Evolutionary conservation across 345 rosid genomes (phyloP).

Genomic region (Populus simonii): DNA sequence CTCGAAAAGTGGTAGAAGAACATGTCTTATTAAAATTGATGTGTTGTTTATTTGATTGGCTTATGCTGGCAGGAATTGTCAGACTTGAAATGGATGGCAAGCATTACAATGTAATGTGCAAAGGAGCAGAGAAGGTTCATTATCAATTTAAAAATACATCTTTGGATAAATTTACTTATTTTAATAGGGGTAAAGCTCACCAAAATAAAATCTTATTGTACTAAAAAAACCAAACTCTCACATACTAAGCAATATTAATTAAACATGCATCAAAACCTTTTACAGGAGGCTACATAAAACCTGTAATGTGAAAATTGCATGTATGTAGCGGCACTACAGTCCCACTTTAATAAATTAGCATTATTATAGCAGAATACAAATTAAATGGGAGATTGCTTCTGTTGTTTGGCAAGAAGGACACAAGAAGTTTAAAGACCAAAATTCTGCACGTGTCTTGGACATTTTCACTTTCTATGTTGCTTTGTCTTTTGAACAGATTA

Average conservation of each 20-base stretch:
- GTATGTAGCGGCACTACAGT: background rate
- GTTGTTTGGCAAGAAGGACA: no score
- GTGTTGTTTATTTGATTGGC: slow-evolving; percentile 1
- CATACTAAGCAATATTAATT: background rate
- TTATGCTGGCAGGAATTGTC: slow-evolving; percentile 58
- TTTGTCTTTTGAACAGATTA: no score
- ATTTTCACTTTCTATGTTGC: no score
- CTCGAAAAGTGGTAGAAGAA: background rate
- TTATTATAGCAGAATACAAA: background rate
- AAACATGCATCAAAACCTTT: background rate
- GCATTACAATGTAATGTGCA: slow-evolving; percentile 81
- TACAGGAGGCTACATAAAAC: background rate
- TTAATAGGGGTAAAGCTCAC: background rate
- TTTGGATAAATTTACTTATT: no score
- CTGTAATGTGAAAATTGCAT: background rate
- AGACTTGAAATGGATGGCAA: slow-evolving; percentile 83
- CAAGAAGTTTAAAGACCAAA: no score
- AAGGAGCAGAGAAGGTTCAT: slow-evolving; percentile 79
- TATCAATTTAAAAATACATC: slow-evolving; percentile 75
- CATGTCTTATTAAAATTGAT: background rate
- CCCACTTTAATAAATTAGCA: background rate
- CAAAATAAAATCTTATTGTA: slow-evolving; percentile 4
- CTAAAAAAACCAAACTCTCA: background rate
- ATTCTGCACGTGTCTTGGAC: no score
- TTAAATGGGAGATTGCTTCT: no score